Base-by-base conservation (phyloP, 2,329 filamentous ascomycete species). In the Trichoderma arundinaceum region DNA sequence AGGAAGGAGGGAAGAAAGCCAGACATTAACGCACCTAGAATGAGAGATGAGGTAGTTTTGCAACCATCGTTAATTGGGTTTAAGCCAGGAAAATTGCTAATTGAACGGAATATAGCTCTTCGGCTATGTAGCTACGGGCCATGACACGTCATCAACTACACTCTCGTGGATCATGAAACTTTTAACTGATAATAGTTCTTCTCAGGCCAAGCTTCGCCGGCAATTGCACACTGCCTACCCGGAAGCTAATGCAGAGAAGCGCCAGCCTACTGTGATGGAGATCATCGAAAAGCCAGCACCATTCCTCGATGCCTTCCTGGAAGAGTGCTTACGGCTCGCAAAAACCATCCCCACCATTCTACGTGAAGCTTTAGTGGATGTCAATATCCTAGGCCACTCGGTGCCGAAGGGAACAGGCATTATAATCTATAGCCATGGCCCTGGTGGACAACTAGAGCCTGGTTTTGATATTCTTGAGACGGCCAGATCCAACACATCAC, bases 81-180 rank as follows among this genome's bases (percentile, higher is more conserved):
- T 39, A 13, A 9, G 5, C 12, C 12, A 6, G 17, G 1, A 15
- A 10, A 17, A 54, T 3, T 3, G 10, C 33, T 54, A n/a, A 58
- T 22, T 32, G 9, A 5, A n/a, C 17, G 19, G 9, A n/a, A 46
- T 7, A 17, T 28, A 58, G 54, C 33, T 46, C 17, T 58, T 58
- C 9, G 54, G 54, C 15, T 58, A 58, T 1, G 39, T 58, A 15
- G 54, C 54, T 33, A 58, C 54, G 7, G 54, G 54, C 7, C 54
- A 58, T 46, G 54, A 58, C 54, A 58, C 54, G 12, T 58, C 54
- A 7, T 58, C 54, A 13, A 58, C 54, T 5, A 44, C 54, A n/a
- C 38, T 58, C 15, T 58, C 54, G 7, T 58, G 54, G 54, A 58
- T 58, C 22, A 46, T 39, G 4, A 58, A 58, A n/a, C n/a, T 58